Conservation (phyloP, 2,329 filamentous ascomycete genomes). For the Claviceps arundinis region DNA sequence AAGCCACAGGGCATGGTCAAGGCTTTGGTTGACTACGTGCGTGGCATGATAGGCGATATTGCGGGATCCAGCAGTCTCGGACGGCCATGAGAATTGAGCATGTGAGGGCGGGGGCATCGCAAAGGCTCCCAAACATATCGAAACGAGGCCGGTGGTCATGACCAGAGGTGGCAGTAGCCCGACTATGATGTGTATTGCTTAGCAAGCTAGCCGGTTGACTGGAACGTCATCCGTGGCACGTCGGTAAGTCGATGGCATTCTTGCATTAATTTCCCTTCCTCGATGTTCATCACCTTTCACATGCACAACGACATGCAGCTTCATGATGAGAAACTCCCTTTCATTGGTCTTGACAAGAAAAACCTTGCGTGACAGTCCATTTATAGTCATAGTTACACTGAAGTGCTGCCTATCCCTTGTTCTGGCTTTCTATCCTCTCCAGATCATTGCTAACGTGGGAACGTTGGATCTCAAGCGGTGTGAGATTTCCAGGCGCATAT, state of each 20-base stretch:
- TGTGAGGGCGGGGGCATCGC: neutral
- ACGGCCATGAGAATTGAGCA: conserved; percentile 7
- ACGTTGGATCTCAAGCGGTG: neutral
- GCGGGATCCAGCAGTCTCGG: conserved; percentile 15
- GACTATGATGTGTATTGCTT: neutral
- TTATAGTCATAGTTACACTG: conserved; percentile 20
- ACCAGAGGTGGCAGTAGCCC: neutral
- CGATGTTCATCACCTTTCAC: neutral
- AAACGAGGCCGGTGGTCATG: neutral
- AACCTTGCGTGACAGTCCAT: conserved; percentile 20
- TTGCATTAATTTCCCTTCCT: too few species aligned
- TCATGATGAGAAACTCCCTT: conserved; percentile 4
- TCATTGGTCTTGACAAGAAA: conserved; percentile 22
- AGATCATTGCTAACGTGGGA: neutral
- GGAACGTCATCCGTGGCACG: neutral
- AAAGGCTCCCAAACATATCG: neutral
- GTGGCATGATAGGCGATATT: conserved; percentile 37
- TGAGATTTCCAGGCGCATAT: neutral
- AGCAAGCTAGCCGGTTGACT: neutral
- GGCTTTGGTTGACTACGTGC: conserved; percentile 45
- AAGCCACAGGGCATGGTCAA: conserved; percentile 54
- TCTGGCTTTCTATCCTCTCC: neutral
- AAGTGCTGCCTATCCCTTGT: conserved; percentile 3
- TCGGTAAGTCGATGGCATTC: neutral
- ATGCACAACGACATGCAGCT: neutral